Evolutionary conservation across 805 yeast genomes (phyloP).

Genomic region (Brettanomyces nanus): DNA sequence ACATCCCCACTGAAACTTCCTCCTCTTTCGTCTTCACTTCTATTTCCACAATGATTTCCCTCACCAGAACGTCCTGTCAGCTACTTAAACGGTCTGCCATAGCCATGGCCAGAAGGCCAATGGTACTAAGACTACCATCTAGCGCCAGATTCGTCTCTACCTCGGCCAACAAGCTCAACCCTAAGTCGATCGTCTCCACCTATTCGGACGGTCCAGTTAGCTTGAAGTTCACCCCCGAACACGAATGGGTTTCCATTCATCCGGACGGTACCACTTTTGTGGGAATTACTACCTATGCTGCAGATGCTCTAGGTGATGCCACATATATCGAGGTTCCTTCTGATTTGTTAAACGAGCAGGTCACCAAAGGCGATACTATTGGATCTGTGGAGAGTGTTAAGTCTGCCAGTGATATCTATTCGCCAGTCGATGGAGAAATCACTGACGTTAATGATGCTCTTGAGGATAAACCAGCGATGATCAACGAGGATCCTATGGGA

Average conservation of each 20-base stretch:
- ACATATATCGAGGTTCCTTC: constrained; percentile 86
- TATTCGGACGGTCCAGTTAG: constrained; percentile 35
- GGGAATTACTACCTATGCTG: constrained; percentile 91
- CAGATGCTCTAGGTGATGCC: constrained; percentile 95
- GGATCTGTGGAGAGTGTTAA: constrained; percentile 95
- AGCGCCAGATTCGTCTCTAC: constrained; percentile 15
- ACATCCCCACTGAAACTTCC: not conserved
- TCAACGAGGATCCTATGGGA: constrained; percentile 88
- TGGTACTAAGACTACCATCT: not conserved
- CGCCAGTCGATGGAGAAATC: constrained; percentile 77
- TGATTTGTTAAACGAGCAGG: constrained; percentile 21
- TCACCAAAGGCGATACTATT: constrained; percentile 69
- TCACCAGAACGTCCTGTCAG: constrained; percentile 1
- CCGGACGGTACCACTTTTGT: constrained; percentile 74
- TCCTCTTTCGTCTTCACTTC: not conserved
- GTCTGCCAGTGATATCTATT: constrained; percentile 85
- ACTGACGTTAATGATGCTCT: constrained; percentile 61
- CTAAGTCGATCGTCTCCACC: constrained; percentile 22
- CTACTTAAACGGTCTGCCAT: not conserved
- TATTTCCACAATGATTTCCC: not conserved
- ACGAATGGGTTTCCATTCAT: constrained; percentile 90
- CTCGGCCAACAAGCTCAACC: constrained; percentile 21
- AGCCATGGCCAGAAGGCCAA: not conserved
- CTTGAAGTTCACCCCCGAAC: constrained; percentile 75
- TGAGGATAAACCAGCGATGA: constrained; percentile 63